Conservation (phyloP, 2,329 filamentous ascomycete genomes). For the Purpureocillium lavendulum region DNA sequence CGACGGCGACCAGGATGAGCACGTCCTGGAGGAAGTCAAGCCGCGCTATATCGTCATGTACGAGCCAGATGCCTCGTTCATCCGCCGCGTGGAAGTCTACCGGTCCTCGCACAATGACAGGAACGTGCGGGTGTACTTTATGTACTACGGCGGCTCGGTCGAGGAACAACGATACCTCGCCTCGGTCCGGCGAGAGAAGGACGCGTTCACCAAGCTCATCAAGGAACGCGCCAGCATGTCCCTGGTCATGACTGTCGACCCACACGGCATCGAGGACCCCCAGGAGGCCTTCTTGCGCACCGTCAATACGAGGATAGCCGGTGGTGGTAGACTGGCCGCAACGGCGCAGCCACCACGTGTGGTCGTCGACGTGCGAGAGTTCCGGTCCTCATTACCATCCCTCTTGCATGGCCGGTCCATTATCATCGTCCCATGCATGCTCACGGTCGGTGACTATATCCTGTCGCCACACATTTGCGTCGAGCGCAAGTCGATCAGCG, state of each 20-base stretch:
- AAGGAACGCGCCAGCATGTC: constrained; percentile 93
- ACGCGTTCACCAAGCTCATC: constrained; percentile 90
- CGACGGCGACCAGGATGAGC: constrained; percentile 91
- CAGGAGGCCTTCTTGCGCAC: constrained; percentile 91
- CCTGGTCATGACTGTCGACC: constrained; percentile 69
- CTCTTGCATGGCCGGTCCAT: constrained; percentile 84
- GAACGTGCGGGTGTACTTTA: constrained; percentile 87
- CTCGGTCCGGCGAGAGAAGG: constrained; percentile 87
- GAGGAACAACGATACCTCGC: constrained; percentile 93
- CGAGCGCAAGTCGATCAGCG: constrained; percentile 87
- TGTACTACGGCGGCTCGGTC: constrained; percentile 91
- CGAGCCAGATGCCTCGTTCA: constrained; percentile 90
- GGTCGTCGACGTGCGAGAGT: constrained; percentile 93
- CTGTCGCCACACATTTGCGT: constrained; percentile 85
- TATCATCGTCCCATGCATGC: constrained; percentile 84
- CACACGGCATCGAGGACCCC: constrained; percentile 63
- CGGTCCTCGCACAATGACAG: constrained; percentile 86
- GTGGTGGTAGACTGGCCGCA: constrained; percentile 74
- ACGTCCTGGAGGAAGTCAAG: constrained; percentile 88
- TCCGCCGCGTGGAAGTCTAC: constrained; percentile 90
- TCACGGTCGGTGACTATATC: constrained; percentile 95
- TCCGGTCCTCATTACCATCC: constrained; percentile 85
- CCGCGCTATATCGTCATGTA: constrained; percentile 98
- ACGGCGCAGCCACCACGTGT: constrained; percentile 84
- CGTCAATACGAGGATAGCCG: constrained; percentile 93